Base-by-base conservation (phyloP, 23 red algal species). In the Gracilaria gracilis region DNA sequence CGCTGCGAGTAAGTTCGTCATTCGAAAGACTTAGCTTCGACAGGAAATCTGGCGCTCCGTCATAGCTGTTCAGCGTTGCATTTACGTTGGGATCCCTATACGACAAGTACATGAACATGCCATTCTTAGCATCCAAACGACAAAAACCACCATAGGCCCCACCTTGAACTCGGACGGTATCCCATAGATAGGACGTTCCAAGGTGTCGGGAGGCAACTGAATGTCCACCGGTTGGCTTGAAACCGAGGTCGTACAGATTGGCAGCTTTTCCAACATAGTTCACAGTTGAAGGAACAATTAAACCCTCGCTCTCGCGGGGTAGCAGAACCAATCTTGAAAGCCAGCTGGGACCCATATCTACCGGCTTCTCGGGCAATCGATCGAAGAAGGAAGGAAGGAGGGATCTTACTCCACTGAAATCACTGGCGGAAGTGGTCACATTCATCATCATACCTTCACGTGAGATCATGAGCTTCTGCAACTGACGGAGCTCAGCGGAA, bases 141-240 rank as follows among this genome's bases (percentile, higher is more conserved):
- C 97, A 95, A 66, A 98, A 98, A 13, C 93, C 97, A 80, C 97
- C 97, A 48, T 98, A 98, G 17, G 97, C 97, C 20, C 97, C 97
- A 51, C 97, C 97, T 62, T 95, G 88, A 19, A 98, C 97, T 38
- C 97, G 97, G 7, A 98, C 94, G 51, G 64, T 93, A 83, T 95
- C 93, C 93, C 93, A 95, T 35, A 98, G 58, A 73, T 98, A 98
- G 23, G 81, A 86, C n/a, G 92, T 98, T 80, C 97, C 93, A n/a
- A 98, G 91, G 46, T 94, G 78, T 55, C 91, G 90, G 4, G 94
- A 69, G 4, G 97, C 97, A 21, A 98, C 80, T 34, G 89, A 84
- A 25, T 89, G 93, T 8, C 89, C 97, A 17, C 97, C 97, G 14
- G 42, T 85, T 1, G 86, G 57, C 34, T 84, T 76, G 73, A 92